These are phyloP conservation scores for Rhododendron henanense DNA, from an alignment of 148 eudicot species.

Conservation along the genomic window DNA sequence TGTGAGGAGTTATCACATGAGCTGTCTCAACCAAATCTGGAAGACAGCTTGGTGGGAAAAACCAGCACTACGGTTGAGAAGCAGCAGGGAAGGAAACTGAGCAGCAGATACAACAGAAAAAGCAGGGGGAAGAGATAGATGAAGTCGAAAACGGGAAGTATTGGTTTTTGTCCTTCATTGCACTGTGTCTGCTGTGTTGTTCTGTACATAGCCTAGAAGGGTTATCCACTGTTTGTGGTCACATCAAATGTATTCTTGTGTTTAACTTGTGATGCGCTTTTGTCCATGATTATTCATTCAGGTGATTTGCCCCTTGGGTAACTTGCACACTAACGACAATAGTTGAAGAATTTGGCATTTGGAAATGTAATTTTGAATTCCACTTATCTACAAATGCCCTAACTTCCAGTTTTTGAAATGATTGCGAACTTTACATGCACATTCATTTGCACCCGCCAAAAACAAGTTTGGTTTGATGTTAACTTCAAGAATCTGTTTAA, in stretches of 20 bases:
- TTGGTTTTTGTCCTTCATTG: neutral
- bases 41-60: slow-evolving; percentile 8
- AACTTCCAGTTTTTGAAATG: neutral
- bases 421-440: neutral
- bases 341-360: neutral
- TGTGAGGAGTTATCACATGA: slow-evolving; percentile 8
- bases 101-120: slow-evolving; percentile 15
- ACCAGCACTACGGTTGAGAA: neutral
- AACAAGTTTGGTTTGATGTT: neutral
- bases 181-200: neutral
- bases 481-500: too few species aligned
- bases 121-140: slow-evolving; percentile 19
- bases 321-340: neutral
- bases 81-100: slow-evolving; percentile 13
- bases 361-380: neutral
- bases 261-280: neutral
- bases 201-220: slow-evolving; percentile 1
- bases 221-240: neutral
- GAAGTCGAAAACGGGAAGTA: neutral
- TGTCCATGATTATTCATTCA: neutral
- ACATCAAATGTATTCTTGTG: neutral
- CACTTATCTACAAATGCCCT: neutral
- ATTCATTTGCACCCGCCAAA: neutral
- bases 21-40: neutral
- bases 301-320: neutral